These are phyloP conservation scores for Echria macrotheca DNA, from an alignment of 495 filamentous ascomycete genomes.

Conservation along the genomic window DNA sequence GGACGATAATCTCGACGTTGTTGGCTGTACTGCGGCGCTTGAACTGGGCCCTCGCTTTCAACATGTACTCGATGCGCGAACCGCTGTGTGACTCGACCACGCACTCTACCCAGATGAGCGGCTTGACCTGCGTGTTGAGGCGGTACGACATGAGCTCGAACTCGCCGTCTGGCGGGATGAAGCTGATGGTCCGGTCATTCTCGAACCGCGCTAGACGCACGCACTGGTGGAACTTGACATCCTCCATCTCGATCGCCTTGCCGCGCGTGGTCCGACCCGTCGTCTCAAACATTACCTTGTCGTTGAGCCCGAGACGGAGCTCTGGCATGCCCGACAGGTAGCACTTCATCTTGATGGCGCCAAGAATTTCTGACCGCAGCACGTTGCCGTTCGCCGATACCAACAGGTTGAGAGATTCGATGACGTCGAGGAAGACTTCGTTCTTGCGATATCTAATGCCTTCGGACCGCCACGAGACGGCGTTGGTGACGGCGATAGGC, in stretches of 20 bases:
- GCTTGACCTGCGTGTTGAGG: constrained; percentile 97
- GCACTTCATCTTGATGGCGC: constrained; percentile 99
- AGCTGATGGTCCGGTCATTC: constrained; percentile 97
- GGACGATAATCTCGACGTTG: constrained; percentile 97
- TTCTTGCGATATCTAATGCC: constrained; percentile 99
- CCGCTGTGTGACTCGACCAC: constrained; percentile 92
- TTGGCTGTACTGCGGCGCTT: constrained; percentile 97
- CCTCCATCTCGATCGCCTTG: constrained; percentile 99
- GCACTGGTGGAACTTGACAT: constrained; percentile 99
- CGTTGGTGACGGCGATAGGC: constrained; percentile 98
- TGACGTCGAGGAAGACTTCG: constrained; percentile 96
- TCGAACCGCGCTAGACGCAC: constrained; percentile 94
- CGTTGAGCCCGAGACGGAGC: constrained; percentile 88
- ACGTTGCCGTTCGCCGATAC: constrained; percentile 95
- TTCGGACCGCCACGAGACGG: constrained; percentile 96
- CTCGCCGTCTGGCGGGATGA: constrained; percentile 97
- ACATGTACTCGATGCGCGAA: constrained; percentile 94
- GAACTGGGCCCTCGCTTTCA: constrained; percentile 98
- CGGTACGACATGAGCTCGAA: constrained; percentile 99
- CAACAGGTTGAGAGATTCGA: constrained; percentile 94
- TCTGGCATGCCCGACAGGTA: constrained; percentile 99
- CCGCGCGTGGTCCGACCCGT: constrained; percentile 91
- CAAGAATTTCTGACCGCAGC: constrained; percentile 92
- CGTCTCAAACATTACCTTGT: constrained; percentile 99
- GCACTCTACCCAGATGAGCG: constrained; percentile 98